These are phyloP conservation scores for Yamadazyma aaseri DNA, from an alignment of 1,139 yeast species.

Conservation along the genomic window DNA sequence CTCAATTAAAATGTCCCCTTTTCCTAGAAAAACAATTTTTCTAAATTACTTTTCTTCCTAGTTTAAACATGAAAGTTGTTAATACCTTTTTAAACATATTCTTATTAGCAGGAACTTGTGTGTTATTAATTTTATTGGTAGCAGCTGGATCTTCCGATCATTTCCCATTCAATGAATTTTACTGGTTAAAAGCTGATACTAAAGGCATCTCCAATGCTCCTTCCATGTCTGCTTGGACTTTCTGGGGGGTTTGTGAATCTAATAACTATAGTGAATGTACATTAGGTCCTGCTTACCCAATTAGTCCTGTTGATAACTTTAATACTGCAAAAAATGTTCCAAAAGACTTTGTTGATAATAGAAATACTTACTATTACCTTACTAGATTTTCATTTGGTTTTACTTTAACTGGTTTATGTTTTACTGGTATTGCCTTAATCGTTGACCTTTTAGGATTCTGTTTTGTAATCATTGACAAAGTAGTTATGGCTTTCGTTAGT, in stretches of 20 bases:
- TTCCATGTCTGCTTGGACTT: slow-evolving; percentile 65
- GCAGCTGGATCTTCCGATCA: slow-evolving; percentile 64
- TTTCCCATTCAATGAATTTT: slow-evolving; percentile 63
- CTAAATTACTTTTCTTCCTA: neutral
- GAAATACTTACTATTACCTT: slow-evolving; percentile 64
- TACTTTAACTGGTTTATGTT: slow-evolving; percentile 59
- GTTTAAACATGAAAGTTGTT: slow-evolving; percentile 29
- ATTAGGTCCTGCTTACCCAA: slow-evolving; percentile 57
- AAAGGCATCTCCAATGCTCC: slow-evolving; percentile 54
- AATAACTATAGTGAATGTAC: slow-evolving; percentile 42
- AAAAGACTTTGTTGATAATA: slow-evolving; percentile 48
- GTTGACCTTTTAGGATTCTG: slow-evolving; percentile 44
- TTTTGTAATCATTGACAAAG: slow-evolving; percentile 49
- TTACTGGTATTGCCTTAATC: slow-evolving; percentile 44
- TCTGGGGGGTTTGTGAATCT: slow-evolving; percentile 73
- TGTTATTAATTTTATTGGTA: slow-evolving; percentile 59
- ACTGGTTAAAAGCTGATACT: slow-evolving; percentile 74
- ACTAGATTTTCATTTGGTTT: slow-evolving; percentile 71
- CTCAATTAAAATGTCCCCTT: slow-evolving; percentile 8
- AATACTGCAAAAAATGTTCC: slow-evolving; percentile 53
- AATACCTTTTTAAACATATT: slow-evolving; percentile 38
- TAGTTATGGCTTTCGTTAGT: slow-evolving; percentile 51
- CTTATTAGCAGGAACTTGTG: slow-evolving; percentile 51
- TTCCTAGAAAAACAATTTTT: slow-evolving; percentile 5
- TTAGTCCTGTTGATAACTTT: slow-evolving; percentile 73